Conservation (phyloP, 1,284 basidiomycete genomes). For the Amylostereum areolatum region DNA sequence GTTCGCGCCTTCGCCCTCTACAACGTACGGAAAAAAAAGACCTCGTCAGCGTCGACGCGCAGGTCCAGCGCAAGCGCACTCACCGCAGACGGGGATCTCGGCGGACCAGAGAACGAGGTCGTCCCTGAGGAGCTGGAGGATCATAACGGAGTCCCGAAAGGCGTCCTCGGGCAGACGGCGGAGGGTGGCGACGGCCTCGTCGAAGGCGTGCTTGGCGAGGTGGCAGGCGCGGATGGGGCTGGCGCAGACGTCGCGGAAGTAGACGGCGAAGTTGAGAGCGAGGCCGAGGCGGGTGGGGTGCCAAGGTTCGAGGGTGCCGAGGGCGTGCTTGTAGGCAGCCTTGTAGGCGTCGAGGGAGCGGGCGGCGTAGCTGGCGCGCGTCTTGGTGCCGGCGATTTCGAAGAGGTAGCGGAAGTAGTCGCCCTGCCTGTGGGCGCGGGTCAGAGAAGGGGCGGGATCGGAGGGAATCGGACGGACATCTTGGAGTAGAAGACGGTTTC, state of each 20-base stretch:
- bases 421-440: slow-evolving; percentile 43
- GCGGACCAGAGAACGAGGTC: slow-evolving; percentile 54
- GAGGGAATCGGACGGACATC: slow-evolving; percentile 37
- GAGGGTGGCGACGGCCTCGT: slow-evolving; percentile 54
- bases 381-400: slow-evolving; percentile 43
- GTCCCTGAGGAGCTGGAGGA: slow-evolving; percentile 58
- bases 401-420: slow-evolving; percentile 69
- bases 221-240: slow-evolving; percentile 91
- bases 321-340: slow-evolving; percentile 58
- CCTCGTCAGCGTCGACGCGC: too few relatives aligned
- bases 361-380: slow-evolving; percentile 43
- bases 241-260: slow-evolving; percentile 93
- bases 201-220: slow-evolving; percentile 73
- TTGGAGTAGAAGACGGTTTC: slow-evolving; percentile 67
- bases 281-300: slow-evolving; percentile 80
- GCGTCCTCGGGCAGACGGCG: slow-evolving; percentile 34
- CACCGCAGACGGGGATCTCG: slow-evolving; percentile 28
- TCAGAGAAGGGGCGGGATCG: background rate
- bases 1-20: too few relatives aligned
- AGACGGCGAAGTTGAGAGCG: slow-evolving; percentile 94
- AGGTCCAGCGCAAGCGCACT: too few relatives aligned
- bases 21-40: too few relatives aligned
- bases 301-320: slow-evolving; percentile 48
- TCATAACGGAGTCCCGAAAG: slow-evolving; percentile 59
- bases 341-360: slow-evolving; percentile 61